Evolutionary conservation across 176 grass and related monocot genomes (phyloP), one percentile per base, ranked within the genome.

Genomic region (Ensete ventricosum): DNA sequence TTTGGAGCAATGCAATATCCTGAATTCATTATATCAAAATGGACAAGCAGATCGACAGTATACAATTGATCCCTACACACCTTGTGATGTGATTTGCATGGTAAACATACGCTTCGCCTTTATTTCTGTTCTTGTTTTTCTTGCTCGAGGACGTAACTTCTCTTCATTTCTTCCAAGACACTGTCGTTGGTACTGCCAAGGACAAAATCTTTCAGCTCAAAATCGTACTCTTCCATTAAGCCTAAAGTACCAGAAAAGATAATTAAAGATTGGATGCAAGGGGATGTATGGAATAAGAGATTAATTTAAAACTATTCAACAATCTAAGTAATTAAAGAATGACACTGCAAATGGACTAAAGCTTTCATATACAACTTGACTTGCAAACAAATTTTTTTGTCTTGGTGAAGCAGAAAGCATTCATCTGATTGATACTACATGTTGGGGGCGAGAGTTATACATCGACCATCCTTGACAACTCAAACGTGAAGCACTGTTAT

Each of bases 101-200:
- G 64, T 49, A 82, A 58, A 9, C 5, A 68, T 82, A 80, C 74
- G 73, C 55, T 64, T 73, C 72, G 54, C 2, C 62, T 16, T 85
- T 62, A 24, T 77, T 84, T 52, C 50, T 85, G 49, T 83, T 84
- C 73, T 87, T 91, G 75, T 19, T 87, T 78, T 43, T 94, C 86
- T 82, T 94, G 82, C 73, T 89, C 88, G 2, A 67, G 78, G 85
- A 98, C 81, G 70, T 94, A 94, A 51, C 79, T 86, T 52, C 82
- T 87, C 90, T 98, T 98, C 95, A 94, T 98, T 80, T 98, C 90
- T 87, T 91, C 90, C 73, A 98, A 79, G 62, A 98, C 79, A 57
- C 54, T 71, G 55, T 94, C 86, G 81, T 89, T 98, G n/a, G 95
- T 98, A 67, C 95, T 98, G 86, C 55, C 71, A 89, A 92, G 52